Evolutionary conservation across 306 rosid species (phyloP).

Genomic region (Trifolium fragiferum): DNA sequence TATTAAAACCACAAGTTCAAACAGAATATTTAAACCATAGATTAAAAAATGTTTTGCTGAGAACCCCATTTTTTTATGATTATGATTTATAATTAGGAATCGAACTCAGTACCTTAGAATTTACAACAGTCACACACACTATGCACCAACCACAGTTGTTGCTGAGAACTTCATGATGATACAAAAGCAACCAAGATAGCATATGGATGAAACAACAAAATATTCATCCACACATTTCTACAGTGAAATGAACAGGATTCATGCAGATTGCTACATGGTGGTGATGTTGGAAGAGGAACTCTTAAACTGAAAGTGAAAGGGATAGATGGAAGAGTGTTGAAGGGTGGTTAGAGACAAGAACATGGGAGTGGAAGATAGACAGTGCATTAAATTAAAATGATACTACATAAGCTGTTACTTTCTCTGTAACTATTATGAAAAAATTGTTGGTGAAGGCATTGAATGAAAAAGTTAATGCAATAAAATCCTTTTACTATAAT

Average conservation of each 20-base stretch:
- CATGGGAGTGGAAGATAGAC: background rate
- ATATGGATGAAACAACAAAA: slow-evolving; percentile 10
- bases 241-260: too few species aligned
- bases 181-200: slow-evolving; percentile 10
- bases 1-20: slow-evolving; percentile 48
- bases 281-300: background rate
- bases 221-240: background rate
- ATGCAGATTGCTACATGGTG: background rate
- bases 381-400: slow-evolving; percentile 57
- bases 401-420: slow-evolving; percentile 43
- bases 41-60: slow-evolving; percentile 29
- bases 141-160: background rate
- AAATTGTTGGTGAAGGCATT: slow-evolving; percentile 64
- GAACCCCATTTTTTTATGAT: slow-evolving; percentile 18
- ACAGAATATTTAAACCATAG: slow-evolving; percentile 46
- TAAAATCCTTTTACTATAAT: slow-evolving; percentile 47
- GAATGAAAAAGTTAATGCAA: slow-evolving; percentile 72
- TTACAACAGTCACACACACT: background rate
- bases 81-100: background rate
- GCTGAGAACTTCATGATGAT: slow-evolving; percentile 42
- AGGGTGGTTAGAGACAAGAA: slow-evolving; percentile 30
- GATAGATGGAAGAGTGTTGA: slow-evolving; percentile 38
- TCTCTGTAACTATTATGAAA: slow-evolving; percentile 49
- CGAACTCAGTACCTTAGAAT: background rate
- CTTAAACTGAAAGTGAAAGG: background rate